These are phyloP conservation scores for Isatis lusitanica DNA, from an alignment of 441 rosid genomes.

Conservation along the genomic window DNA sequence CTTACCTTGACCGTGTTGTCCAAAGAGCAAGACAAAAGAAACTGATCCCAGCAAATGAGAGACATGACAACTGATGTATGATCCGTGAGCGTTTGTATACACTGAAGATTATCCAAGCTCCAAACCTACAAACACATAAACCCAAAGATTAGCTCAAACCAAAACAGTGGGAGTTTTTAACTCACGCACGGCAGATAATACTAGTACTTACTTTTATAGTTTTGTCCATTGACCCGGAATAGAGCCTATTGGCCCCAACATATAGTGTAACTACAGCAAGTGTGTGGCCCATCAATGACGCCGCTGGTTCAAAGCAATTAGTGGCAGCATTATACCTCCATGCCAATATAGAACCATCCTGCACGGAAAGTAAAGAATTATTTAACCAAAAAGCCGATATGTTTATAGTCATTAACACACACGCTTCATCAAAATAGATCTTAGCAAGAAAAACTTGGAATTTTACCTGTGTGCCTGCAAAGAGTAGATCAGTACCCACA, in stretches of 20 bases:
- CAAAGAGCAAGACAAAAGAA: constrained; percentile 93
- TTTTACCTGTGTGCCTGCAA: constrained; percentile 95
- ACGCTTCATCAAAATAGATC: constrained; percentile 2
- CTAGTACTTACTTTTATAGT: constrained; percentile 61
- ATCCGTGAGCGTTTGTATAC: constrained; percentile 77
- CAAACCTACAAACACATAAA: constrained; percentile 58
- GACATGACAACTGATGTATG: constrained; percentile 95
- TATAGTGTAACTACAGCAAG: constrained; percentile 80
- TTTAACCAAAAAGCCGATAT: background rate
- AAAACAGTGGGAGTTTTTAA: background rate
- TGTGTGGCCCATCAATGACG: constrained; percentile 69
- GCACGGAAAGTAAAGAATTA: constrained; percentile 23
- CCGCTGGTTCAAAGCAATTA: constrained; percentile 81
- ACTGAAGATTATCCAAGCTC: constrained; percentile 90
- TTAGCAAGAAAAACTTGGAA: background rate
- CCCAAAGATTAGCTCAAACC: constrained; percentile 6
- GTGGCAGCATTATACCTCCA: constrained; percentile 82
- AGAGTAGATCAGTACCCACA: constrained; percentile 80
- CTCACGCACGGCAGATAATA: background rate
- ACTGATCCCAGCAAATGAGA: constrained; percentile 98
- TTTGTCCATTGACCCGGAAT: constrained; percentile 95
- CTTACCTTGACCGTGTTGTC: constrained; percentile 89
- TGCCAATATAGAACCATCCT: constrained; percentile 89
- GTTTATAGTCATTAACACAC: background rate
- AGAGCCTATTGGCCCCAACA: constrained; percentile 91